A percentile compares a stretch with the other conserved stretches of the same genome.
phyloP scores from a whole-genome alignment of 1,139 yeast genomes.

The Suhomyces wounanorum region DNA sequence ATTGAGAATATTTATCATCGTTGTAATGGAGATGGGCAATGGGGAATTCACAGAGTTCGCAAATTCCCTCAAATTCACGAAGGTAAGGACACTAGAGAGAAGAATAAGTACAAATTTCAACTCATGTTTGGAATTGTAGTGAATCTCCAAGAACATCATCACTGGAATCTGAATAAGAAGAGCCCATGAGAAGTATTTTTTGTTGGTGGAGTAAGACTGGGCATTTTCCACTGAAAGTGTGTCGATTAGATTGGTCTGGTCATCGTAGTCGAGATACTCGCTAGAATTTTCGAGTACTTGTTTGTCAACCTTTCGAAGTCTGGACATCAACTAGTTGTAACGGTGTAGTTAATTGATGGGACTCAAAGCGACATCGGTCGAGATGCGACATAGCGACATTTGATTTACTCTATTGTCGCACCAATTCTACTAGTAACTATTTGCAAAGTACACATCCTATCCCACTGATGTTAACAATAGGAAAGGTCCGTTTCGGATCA shows the following conservation, averaged over 20 bases:
- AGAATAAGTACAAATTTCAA: conserved; percentile 9
- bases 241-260: conserved; percentile 16
- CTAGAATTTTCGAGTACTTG: conserved; percentile 15
- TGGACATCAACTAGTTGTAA: conserved; percentile 9
- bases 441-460: too few relatives aligned
- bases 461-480: too few relatives aligned
- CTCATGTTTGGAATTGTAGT: conserved; percentile 3
- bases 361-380: neutral
- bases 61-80: conserved; percentile 9
- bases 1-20: conserved; percentile 9
- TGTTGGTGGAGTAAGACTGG: conserved; percentile 11
- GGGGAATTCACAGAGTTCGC: conserved; percentile 1
- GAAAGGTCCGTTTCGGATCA: too few relatives aligned
- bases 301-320: conserved; percentile 18
- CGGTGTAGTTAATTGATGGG: neutral
- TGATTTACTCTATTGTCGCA: neutral
- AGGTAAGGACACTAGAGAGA: conserved; percentile 11
- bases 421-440: neutral
- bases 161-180: conserved; percentile 17
- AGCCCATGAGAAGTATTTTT: conserved; percentile 11
- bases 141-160: conserved; percentile 13
- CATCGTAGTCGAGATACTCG: conserved; percentile 17
- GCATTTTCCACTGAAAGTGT: conserved; percentile 13
- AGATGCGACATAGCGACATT: neutral
- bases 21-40: neutral